Base-by-base conservation (phyloP, 108 stramenopile genomes). In the Skeletonema marinoi region DNA sequence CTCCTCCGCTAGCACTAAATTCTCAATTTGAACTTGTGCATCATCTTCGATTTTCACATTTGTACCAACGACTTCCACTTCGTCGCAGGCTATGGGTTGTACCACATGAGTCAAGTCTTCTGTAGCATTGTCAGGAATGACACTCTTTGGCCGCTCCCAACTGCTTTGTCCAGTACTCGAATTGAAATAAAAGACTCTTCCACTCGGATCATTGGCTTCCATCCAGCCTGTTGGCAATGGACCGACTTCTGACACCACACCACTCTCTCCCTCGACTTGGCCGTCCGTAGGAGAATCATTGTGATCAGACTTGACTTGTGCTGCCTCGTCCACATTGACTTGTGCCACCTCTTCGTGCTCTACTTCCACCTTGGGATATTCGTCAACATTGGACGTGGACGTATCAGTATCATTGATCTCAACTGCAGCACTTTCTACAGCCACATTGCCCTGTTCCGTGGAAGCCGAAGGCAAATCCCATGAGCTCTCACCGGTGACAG, bases 141-240 rank as follows among this genome's bases (percentile, higher is more conserved):
- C 44, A 46, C 13, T 60, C 9, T 35, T 12, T 16, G 90, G 90
- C 41, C 42, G 75, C 21, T 87, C 87, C 89, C 89, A 92, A 30
- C 56, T 74, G 8, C 77, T 77, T 12, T 76, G 38, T 8, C 77
- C 75, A 4, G 72, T 83, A 32, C 39, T 54, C 36, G 46, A 65
- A 46, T 88, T 80, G 65, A 70, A 77, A 77, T 83, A 92, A 58
- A 90, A 92, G 9, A 58, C 32, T 19, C 68, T 31, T 3, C 88
- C 88, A 31, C 64, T 58, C 16, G 78, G 65, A 78, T 93, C 92
- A 2, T 72, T 35, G 19, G 72, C 48, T 44, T 87, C 87, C 2
- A 74, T 64, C 94, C 94, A 96, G 16, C 86, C 87, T 1, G 74
- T 78, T 17, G 88, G 90, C 32, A 90, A 48, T 1, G 56, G 51